A percentile compares a stretch with the other conserved stretches of the same genome.
phyloP scores from a whole-genome alignment of 345 rosid genomes.

The Camelina hispida region DNA sequence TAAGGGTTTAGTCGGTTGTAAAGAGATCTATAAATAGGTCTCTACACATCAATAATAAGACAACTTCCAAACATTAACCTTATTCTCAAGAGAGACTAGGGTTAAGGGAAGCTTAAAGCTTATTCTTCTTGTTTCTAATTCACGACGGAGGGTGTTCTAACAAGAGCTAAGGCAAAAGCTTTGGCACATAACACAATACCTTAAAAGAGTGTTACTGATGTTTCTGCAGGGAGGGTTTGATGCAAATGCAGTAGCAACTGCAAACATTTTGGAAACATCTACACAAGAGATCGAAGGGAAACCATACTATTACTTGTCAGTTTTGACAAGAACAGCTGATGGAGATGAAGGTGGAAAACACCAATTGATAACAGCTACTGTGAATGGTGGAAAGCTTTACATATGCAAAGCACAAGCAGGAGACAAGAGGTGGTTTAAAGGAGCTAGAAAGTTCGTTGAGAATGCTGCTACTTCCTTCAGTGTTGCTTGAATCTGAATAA shows the following conservation, averaged over 20 bases:
- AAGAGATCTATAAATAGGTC: no score
- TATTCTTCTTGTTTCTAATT: no score
- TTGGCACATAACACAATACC: no score
- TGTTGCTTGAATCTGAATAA: slow-evolving; percentile 56
- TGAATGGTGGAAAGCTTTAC: slow-evolving; percentile 77
- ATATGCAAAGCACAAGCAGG: slow-evolving; percentile 97
- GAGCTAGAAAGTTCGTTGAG: slow-evolving; percentile 80
- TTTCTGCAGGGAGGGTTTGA: slow-evolving; percentile 81
- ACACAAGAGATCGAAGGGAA: slow-evolving; percentile 52
- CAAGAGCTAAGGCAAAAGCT: no score
- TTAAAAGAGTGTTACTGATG: slow-evolving; percentile 1
- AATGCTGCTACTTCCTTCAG: slow-evolving; percentile 72
- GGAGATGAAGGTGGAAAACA: slow-evolving; percentile 99
- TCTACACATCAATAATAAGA: no score
- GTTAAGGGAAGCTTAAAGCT: no score
- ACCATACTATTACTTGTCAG: slow-evolving; percentile 64
- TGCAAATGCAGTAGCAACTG: slow-evolving; percentile 67
- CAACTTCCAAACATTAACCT: no score
- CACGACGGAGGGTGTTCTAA: no score
- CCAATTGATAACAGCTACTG: slow-evolving; percentile 74
- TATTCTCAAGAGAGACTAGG: no score
- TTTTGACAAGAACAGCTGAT: slow-evolving; percentile 94
- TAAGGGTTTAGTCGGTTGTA: no score
- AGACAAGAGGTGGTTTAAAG: slow-evolving; percentile 99
- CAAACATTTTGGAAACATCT: slow-evolving; percentile 75